Base-by-base conservation (phyloP, 2,329 filamentous ascomycete species). In the Emericellopsis cladophorae region DNA sequence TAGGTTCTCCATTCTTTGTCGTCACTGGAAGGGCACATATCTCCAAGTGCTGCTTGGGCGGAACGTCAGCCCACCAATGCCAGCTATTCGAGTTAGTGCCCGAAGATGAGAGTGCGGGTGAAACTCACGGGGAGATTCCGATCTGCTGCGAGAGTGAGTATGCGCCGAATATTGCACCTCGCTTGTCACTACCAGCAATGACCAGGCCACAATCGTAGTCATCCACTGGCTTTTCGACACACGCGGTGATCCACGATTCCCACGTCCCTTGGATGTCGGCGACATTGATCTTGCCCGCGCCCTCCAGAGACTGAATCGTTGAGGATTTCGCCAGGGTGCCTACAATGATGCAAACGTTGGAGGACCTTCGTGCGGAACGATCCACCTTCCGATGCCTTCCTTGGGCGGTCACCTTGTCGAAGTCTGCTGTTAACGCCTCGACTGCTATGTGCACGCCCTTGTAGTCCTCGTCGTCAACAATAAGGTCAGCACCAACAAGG, bases 121-220 rank as follows among this genome's bases (percentile, higher is more conserved):
- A 2, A 21, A 39, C 37, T 31, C 21, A 39, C 37, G 37, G 37
- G 4, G 47, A 42, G 5, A 46, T 39, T 22, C 81, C 81, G 43
- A 85, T 84, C 53, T 85, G 79, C 57, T 84, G 79, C 18, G 76
- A 37, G 85, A 57, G 47, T 80, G 79, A 45, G 58, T 86, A 86
- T 16, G 84, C 62, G 10, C 81, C 81, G 49, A 72, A 86, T 42
- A 86, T 82, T 3, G 77, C 74, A 14, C 77, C 79, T 45, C 79
- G 66, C 3, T 65, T 57, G 53, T 85, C 79, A 51, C 74, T 79
- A 9, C 78, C 81, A 29, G 73, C 78, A 54, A 87, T 77, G 2
- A 85, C 74, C 15, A 85, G 62, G 2, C 80, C 80, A 44, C 65
- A 64, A 1, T 66, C 51, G 21, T 74, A 70, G 21, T 73, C 76